Conservation (phyloP, 257 asterid genomes). For the Solanum commersonii region DNA sequence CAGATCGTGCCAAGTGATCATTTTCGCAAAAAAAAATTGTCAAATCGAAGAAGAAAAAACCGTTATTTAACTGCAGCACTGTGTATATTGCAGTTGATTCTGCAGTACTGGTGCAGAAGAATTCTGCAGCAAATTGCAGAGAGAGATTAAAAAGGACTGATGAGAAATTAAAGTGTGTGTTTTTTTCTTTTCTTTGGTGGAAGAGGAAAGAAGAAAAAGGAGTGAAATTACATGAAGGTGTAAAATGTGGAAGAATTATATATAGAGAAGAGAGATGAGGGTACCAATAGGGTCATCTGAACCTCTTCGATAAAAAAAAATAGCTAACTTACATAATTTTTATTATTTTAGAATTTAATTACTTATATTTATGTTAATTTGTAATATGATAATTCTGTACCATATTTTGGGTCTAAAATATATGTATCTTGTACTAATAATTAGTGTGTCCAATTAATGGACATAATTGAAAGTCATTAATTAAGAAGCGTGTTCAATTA, state of each 20-base stretch:
- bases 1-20: conserved; percentile 76
- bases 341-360: fast-evolving
- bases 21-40: conserved; percentile 15
- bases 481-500: not conserved
- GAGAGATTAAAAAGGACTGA: not conserved
- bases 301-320: not conserved
- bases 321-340: too few species aligned
- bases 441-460: not conserved
- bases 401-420: not conserved
- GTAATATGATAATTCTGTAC: too few species aligned
- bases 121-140: not conserved
- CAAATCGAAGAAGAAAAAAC: conserved; percentile 3
- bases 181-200: too few species aligned
- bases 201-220: not conserved
- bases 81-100: not conserved
- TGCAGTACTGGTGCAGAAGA: not conserved
- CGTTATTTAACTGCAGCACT: conserved; percentile 21
- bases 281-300: not conserved
- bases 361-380: too few species aligned
- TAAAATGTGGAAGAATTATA: conserved; percentile 2
- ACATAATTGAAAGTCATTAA: not conserved
- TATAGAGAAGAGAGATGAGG: not conserved
- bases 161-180: not conserved
- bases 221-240: conserved; percentile 10
- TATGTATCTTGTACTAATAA: too few species aligned